These are phyloP conservation scores for Dactylonectria macrodidyma DNA, from an alignment of 2,329 filamentous ascomycete genomes.

Conservation along the genomic window DNA sequence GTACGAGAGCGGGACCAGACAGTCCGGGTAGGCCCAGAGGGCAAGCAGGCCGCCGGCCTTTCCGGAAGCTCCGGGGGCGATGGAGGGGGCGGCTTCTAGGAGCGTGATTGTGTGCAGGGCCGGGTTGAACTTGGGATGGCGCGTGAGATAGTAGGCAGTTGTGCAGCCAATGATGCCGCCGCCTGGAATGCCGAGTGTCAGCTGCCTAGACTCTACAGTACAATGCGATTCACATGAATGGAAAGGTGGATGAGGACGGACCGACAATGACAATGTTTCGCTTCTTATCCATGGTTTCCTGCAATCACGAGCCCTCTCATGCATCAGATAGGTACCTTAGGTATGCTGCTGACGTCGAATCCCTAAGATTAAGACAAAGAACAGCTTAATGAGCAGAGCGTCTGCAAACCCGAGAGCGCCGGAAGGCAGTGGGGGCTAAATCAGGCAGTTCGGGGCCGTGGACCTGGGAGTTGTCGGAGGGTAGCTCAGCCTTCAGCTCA, in stretches of 20 bases:
- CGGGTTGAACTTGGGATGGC: conserved; percentile 85
- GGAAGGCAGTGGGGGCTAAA: conserved; percentile 14
- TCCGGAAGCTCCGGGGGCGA: conserved; percentile 93
- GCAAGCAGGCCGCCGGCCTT: conserved; percentile 94
- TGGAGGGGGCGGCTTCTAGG: conserved; percentile 84
- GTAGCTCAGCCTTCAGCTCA: conserved; percentile 10
- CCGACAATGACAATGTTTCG: conserved; percentile 67
- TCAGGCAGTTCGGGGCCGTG: conserved; percentile 27
- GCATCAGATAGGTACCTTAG: not conserved
- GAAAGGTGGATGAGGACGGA: conserved; percentile 46
- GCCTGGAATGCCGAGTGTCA: conserved; percentile 63
- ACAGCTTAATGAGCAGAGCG: not conserved
- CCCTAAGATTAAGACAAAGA: not conserved
- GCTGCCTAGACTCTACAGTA: conserved; percentile 15
- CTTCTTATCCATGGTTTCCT: conserved; percentile 52
- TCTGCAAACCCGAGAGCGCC: conserved; percentile 2
- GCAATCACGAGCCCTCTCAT: not conserved
- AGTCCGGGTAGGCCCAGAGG: conserved; percentile 90
- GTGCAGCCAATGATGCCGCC: conserved; percentile 95
- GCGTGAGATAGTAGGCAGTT: conserved; percentile 91
- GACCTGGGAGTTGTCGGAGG: not conserved
- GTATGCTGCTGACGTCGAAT: not conserved
- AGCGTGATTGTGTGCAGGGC: conserved; percentile 84
- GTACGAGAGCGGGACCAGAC: conserved; percentile 89
- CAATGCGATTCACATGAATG: conserved; percentile 13